phyloP scores from a whole-genome alignment of 805 yeast genomes.

The Metschnikowia henanensis region DNA sequence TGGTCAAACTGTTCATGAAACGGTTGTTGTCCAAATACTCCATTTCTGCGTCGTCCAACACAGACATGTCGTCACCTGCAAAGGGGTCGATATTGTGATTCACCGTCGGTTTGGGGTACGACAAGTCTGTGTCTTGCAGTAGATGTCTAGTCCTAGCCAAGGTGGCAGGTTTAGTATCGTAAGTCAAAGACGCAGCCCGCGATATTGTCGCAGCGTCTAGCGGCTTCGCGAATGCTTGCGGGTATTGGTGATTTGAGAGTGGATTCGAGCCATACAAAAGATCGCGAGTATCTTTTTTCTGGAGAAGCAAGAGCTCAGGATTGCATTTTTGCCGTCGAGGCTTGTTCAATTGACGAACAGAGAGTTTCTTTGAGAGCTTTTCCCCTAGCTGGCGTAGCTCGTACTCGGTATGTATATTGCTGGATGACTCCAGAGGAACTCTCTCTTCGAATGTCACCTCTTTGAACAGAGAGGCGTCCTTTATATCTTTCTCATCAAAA shows the following conservation, averaged over 20 bases:
- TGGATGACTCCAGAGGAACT: background rate
- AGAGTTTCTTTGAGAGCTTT: slow-evolving; percentile 32
- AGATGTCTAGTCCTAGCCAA: slow-evolving; percentile 11
- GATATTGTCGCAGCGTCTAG: slow-evolving; percentile 5
- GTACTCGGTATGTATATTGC: slow-evolving; percentile 11
- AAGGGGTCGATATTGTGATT: background rate
- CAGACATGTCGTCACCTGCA: slow-evolving; percentile 6
- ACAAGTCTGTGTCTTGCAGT: slow-evolving; percentile 2
- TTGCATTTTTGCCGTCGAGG: slow-evolving; percentile 1
- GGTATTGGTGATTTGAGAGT: slow-evolving; percentile 18
- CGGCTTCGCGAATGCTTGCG: slow-evolving; percentile 13
- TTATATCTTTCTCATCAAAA: background rate
- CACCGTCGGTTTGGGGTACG: background rate
- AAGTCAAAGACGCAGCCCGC: slow-evolving; percentile 12
- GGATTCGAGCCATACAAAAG: slow-evolving; percentile 23
- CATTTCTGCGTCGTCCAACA: slow-evolving; percentile 17
- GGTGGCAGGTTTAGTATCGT: background rate
- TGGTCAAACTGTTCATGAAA: slow-evolving; percentile 11
- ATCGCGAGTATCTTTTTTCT: slow-evolving; percentile 23
- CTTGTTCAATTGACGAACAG: slow-evolving; percentile 26
- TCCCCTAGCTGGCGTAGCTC: slow-evolving; percentile 39
- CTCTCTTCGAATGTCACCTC: background rate
- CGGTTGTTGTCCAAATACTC: slow-evolving; percentile 13
- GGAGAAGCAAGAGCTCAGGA: slow-evolving; percentile 11
- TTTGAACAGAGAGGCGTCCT: background rate